These are phyloP conservation scores for Pilatotrama ljubarskyi DNA, from an alignment of 768 basidiomycete species.

Conservation along the genomic window DNA sequence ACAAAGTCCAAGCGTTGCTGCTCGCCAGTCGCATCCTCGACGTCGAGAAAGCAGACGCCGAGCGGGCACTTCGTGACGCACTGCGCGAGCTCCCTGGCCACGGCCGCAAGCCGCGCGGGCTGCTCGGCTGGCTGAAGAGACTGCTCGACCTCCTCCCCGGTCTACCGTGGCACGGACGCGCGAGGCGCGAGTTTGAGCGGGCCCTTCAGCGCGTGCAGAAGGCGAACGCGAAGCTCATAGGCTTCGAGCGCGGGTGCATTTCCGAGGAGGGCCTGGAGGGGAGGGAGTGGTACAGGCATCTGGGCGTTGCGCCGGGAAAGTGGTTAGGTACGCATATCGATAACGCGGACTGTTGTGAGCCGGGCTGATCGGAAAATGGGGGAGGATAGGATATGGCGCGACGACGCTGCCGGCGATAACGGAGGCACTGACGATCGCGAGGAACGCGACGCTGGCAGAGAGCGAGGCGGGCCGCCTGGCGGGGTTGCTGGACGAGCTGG, in stretches of 20 bases:
- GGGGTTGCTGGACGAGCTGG: conserved; percentile 43
- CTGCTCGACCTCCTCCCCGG: conserved; percentile 1
- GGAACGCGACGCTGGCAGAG: conserved; percentile 58
- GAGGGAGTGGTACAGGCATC: conserved; percentile 85
- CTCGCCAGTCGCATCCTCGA: conserved; percentile 24
- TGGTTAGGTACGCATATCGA: conserved; percentile 62
- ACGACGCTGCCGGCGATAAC: conserved; percentile 81
- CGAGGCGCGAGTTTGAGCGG: conserved; percentile 45
- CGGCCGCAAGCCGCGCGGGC: background rate
- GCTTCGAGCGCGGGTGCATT: conserved; percentile 81
- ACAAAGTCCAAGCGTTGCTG: conserved; percentile 23
- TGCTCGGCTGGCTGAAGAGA: conserved; percentile 12
- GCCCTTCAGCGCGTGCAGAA: conserved; percentile 57
- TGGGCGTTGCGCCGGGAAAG: conserved; percentile 85
- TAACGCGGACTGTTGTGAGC: too few relatives aligned
- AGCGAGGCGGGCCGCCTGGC: conserved; percentile 59
- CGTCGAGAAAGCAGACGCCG: conserved; percentile 26
- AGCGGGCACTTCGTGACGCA: conserved; percentile 25
- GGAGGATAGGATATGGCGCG: conserved; percentile 68
- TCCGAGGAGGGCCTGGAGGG: conserved; percentile 72
- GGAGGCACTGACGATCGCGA: conserved; percentile 72
- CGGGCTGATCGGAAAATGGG: background rate
- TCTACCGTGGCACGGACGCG: background rate
- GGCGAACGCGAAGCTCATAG: conserved; percentile 62
- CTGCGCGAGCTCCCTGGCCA: conserved; percentile 17